These are phyloP conservation scores for Cymodocea nodosa DNA, from an alignment of 116 monocot genomes.

Conservation along the genomic window DNA sequence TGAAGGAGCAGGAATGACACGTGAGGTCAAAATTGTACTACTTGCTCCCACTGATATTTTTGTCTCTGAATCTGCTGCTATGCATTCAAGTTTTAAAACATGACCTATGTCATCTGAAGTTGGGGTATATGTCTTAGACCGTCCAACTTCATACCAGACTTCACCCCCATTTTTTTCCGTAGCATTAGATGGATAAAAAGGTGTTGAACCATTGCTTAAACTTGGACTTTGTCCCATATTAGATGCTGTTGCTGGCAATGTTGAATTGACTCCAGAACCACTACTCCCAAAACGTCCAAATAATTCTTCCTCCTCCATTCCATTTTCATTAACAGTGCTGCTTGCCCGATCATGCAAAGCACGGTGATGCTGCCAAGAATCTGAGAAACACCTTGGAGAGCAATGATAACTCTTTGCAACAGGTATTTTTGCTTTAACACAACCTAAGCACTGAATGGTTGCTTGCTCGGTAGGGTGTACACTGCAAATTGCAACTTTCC, in stretches of 20 bases:
- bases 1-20: conserved; percentile 90
- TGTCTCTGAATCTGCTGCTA: conserved; percentile 54
- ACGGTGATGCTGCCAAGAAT: conserved; percentile 88
- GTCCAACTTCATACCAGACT: conserved; percentile 74
- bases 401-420: conserved; percentile 88
- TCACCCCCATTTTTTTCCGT: conserved; percentile 53
- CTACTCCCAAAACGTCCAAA: conserved; percentile 36
- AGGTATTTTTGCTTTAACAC: conserved; percentile 72
- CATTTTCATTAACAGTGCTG: conserved; percentile 49
- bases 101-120: conserved; percentile 88
- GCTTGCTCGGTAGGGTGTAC: conserved; percentile 81
- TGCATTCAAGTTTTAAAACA: conserved; percentile 85
- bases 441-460: conserved; percentile 85
- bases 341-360: conserved; percentile 64
- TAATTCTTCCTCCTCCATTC: conserved; percentile 53
- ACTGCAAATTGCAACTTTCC: conserved; percentile 66
- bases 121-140: conserved; percentile 72
- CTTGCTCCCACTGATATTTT: conserved; percentile 44
- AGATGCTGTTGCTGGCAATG: conserved; percentile 5
- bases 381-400: conserved; percentile 63
- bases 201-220: conserved; percentile 37
- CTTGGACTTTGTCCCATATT: conserved; percentile 26
- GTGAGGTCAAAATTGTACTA: conserved; percentile 53
- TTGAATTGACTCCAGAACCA: conserved; percentile 23
- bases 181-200: conserved; percentile 29